Percentiles rank a stretch among this genome's conserved stretches.
phyloP scores from a whole-genome alignment of 2,329 filamentous ascomycete genomes.

The Magnaporthiopsis poae region DNA sequence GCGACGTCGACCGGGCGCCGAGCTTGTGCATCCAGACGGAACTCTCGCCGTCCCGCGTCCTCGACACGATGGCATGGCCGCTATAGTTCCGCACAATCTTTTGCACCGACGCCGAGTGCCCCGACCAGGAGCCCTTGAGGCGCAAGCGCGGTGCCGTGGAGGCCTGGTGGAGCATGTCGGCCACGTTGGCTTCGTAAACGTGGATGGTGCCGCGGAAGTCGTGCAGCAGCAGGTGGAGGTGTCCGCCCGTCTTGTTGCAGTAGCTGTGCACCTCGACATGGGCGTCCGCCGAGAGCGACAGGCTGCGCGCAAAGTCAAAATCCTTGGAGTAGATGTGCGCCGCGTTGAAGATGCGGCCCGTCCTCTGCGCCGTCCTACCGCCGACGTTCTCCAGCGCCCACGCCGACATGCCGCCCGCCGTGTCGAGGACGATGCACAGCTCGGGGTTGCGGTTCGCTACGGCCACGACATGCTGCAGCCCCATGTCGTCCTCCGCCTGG shows the following conservation, averaged over 20 bases:
- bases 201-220: slow-evolving; percentile 77
- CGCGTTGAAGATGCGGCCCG: slow-evolving; percentile 64
- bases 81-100: slow-evolving; percentile 81
- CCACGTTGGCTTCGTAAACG: slow-evolving; percentile 68
- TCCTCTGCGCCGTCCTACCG: slow-evolving; percentile 17
- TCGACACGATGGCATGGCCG: slow-evolving; percentile 69
- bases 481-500: slow-evolving; percentile 50
- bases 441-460: slow-evolving; percentile 79
- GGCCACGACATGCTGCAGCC: slow-evolving; percentile 74
- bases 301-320: slow-evolving; percentile 32
- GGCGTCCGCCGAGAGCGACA: slow-evolving; percentile 14
- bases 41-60: slow-evolving; percentile 67
- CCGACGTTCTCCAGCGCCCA: slow-evolving; percentile 87
- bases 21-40: slow-evolving; percentile 70
- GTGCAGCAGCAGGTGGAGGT: slow-evolving; percentile 67
- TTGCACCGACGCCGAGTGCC: slow-evolving; percentile 69
- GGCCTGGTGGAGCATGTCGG: slow-evolving; percentile 68
- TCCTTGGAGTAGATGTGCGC: slow-evolving; percentile 59
- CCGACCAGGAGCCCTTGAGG: slow-evolving; percentile 64
- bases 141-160: slow-evolving; percentile 48
- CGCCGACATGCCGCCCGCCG: slow-evolving; percentile 75
- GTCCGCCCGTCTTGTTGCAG: slow-evolving; percentile 53
- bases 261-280: slow-evolving; percentile 61
- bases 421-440: slow-evolving; percentile 76
- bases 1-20: slow-evolving; percentile 44